Evolutionary conservation across 1,284 basidiomycete species (phyloP).

Genomic region (Trichosporon asahii): DNA sequence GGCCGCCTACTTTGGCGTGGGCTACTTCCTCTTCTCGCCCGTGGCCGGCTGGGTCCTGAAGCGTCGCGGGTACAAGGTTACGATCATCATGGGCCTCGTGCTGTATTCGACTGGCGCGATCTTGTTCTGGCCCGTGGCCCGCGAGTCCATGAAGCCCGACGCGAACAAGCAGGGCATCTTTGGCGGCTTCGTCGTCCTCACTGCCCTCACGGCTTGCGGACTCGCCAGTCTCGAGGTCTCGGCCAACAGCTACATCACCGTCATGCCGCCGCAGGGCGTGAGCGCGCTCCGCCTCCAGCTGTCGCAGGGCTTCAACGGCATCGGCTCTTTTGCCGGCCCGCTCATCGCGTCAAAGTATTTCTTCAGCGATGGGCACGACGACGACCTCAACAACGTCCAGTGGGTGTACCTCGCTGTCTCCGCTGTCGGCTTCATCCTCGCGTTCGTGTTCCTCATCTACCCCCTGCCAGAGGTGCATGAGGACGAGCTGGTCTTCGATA

Average conservation of each 20-base stretch:
- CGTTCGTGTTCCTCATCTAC: conserved; percentile 68
- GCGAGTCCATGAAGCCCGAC: conserved; percentile 45
- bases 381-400: conserved; percentile 66
- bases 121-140: conserved; percentile 76
- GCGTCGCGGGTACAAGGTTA: conserved; percentile 53
- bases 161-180: conserved; percentile 54
- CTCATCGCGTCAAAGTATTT: conserved; percentile 74
- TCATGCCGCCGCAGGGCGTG: conserved; percentile 58
- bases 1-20: conserved; percentile 69
- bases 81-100: conserved; percentile 62
- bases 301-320: conserved; percentile 75
- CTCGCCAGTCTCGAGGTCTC: conserved; percentile 55
- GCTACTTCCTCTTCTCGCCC: conserved; percentile 59
- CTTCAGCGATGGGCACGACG: conserved; percentile 63
- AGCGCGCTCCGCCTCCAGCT: conserved; percentile 76
- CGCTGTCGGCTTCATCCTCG: conserved; percentile 58
- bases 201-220: conserved; percentile 65
- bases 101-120: conserved; percentile 71
- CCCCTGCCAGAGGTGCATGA: conserved; percentile 72
- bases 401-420: conserved; percentile 78
- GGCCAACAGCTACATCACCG: conserved; percentile 74
- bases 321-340: conserved; percentile 73
- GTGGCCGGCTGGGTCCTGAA: conserved; percentile 51
- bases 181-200: conserved; percentile 70
- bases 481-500: conserved; percentile 38